phyloP scores from a whole-genome alignment of 73 alveolate species.

The Effrenium voratum region DNA sequence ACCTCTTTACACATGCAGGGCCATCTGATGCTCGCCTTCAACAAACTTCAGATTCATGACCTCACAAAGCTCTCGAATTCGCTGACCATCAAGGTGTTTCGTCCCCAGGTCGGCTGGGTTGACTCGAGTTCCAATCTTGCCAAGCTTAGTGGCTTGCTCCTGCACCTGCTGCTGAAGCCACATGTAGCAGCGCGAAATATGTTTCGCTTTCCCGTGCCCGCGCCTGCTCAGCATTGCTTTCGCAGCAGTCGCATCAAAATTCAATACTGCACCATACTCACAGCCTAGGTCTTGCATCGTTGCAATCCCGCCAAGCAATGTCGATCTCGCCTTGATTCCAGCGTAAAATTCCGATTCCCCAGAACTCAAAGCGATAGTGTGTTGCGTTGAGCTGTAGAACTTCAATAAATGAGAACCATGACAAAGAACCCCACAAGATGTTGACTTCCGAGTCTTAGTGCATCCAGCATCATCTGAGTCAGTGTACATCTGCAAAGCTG shows the following conservation, averaged over 20 bases:
- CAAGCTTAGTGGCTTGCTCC: background rate
- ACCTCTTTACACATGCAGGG: background rate
- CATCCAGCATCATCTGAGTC: background rate
- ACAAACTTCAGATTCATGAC: background rate
- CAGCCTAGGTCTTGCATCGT: background rate
- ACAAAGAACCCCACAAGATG: background rate
- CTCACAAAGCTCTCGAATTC: background rate
- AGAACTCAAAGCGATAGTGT: background rate
- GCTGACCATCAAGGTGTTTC: background rate
- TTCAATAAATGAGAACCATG: background rate
- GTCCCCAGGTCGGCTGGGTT: background rate
- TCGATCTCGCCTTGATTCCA: background rate
- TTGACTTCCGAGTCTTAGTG: background rate
- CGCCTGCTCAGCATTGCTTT: background rate
- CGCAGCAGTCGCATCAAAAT: background rate
- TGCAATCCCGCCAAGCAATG: background rate
- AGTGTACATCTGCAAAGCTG: background rate
- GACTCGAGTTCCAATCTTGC: background rate
- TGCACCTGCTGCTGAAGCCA: background rate
- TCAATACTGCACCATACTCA: background rate
- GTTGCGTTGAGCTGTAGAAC: background rate
- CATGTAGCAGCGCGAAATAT: background rate
- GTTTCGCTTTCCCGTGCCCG: constrained; percentile 10
- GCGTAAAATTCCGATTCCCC: background rate
- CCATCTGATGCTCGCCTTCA: background rate